Percentiles rank a stretch among this genome's conserved stretches.
These are phyloP conservation scores for Colletotrichum melonis DNA, from an alignment of 2,329 filamentous ascomycete genomes.

Conservation along the genomic window DNA sequence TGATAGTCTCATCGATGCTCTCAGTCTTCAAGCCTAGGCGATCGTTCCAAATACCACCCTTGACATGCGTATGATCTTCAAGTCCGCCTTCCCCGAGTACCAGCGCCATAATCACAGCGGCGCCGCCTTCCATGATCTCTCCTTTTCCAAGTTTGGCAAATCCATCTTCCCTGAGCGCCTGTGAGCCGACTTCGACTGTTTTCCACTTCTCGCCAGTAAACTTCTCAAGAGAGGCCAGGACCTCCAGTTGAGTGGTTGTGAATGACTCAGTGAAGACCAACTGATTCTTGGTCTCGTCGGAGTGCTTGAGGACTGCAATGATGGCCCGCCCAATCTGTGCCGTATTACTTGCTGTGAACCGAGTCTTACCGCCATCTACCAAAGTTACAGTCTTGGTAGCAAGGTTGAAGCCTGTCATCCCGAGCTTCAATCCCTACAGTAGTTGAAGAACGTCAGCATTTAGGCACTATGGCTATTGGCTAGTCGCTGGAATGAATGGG, in stretches of 20 bases:
- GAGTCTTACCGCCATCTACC: constrained; percentile 33
- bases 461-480: neutral
- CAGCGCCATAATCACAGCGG: constrained; percentile 8
- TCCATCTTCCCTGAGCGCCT: neutral
- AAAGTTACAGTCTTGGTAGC: constrained; percentile 47
- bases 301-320: constrained; percentile 28
- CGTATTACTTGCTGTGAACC: constrained; percentile 31
- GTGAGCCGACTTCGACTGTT: neutral
- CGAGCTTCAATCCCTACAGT: neutral
- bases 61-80: constrained; percentile 1
- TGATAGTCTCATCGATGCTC: neutral
- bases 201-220: neutral
- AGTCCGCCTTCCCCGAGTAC: constrained; percentile 2
- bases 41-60: neutral
- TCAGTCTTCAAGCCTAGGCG: neutral
- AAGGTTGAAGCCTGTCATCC: constrained; percentile 59
- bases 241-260: constrained; percentile 58
- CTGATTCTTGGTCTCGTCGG: constrained; percentile 34
- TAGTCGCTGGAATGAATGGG: too few species aligned
- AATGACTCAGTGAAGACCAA: constrained; percentile 51
- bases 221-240: constrained; percentile 46
- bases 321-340: constrained; percentile 34
- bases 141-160: neutral
- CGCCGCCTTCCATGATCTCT: neutral
- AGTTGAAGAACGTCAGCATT: neutral